Conservation (phyloP, 208 protist genomes). For the Angomonas desouzai region DNA sequence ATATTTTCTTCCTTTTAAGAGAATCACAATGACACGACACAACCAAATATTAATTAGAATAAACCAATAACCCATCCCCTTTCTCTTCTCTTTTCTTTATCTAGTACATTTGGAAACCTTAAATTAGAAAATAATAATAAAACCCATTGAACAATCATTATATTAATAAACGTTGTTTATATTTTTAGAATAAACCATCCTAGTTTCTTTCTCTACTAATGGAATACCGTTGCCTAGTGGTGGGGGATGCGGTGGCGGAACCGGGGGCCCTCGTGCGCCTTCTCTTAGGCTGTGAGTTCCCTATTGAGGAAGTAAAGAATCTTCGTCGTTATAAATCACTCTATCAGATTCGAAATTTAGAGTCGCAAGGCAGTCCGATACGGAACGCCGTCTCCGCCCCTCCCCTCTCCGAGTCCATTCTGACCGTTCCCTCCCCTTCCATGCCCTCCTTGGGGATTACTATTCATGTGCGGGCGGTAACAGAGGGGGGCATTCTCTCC, state of each 20-base stretch:
- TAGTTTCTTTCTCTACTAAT: slow-evolving; percentile 21
- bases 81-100: no score
- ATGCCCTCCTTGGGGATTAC: slow-evolving; percentile 48
- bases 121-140: no score
- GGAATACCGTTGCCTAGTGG: slow-evolving; percentile 54
- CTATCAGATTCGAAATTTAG: slow-evolving; percentile 14
- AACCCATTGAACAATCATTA: neutral
- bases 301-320: slow-evolving; percentile 14
- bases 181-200: no score
- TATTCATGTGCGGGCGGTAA: slow-evolving; percentile 30
- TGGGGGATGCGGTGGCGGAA: slow-evolving; percentile 35
- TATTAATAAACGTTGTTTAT: no score
- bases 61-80: no score
- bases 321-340: slow-evolving; percentile 14
- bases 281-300: slow-evolving; percentile 27
- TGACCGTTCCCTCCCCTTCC: slow-evolving; percentile 41
- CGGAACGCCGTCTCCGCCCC: neutral
- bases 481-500: slow-evolving; percentile 19
- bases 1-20: no score
- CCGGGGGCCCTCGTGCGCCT: slow-evolving; percentile 34
- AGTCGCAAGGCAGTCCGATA: neutral
- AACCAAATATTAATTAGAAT: no score
- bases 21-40: no score
- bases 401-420: slow-evolving; percentile 1
- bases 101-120: no score